A percentile compares a stretch with the other conserved stretches of the same genome.
Conservation (phyloP, 345 rosid species). For the Trapa incisa region DNA sequence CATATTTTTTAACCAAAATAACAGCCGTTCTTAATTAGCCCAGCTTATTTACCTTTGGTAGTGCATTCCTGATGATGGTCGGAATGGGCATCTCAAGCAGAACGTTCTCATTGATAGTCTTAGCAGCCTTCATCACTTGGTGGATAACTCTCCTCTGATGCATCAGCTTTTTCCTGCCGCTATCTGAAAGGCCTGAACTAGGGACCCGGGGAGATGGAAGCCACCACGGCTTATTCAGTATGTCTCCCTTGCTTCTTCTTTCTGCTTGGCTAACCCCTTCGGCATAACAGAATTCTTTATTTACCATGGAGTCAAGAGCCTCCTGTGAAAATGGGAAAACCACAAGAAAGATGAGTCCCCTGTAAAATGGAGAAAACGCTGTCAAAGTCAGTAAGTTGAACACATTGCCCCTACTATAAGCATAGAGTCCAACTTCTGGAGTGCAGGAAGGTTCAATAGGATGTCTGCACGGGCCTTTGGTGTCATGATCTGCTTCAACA, state of each 20-base stretch:
- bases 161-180: conserved; percentile 51
- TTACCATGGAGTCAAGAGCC: conserved; percentile 70
- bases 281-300: conserved; percentile 78
- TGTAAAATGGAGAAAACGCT: not conserved
- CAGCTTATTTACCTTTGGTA: conserved; percentile 51
- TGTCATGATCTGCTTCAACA: conserved; percentile 70
- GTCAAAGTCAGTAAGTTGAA: conserved; percentile 7
- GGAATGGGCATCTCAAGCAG: conserved; percentile 89
- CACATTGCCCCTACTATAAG: conserved; percentile 44
- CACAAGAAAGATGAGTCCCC: not conserved
- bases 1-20: not conserved
- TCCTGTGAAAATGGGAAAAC: conserved; percentile 37
- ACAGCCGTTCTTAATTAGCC: not conserved
- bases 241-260: conserved; percentile 54
- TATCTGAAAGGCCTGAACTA: conserved; percentile 56
- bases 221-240: conserved; percentile 91
- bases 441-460: conserved; percentile 92
- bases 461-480: conserved; percentile 89
- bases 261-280: conserved; percentile 77
- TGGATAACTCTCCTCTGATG: conserved; percentile 46
- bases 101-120: conserved; percentile 64
- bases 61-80: conserved; percentile 48
- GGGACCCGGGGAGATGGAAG: conserved; percentile 91
- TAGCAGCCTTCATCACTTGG: conserved; percentile 94
- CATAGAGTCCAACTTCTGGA: conserved; percentile 84